Conservation (phyloP, 495 filamentous ascomycete genomes). For the Sordaria brevicollis region DNA sequence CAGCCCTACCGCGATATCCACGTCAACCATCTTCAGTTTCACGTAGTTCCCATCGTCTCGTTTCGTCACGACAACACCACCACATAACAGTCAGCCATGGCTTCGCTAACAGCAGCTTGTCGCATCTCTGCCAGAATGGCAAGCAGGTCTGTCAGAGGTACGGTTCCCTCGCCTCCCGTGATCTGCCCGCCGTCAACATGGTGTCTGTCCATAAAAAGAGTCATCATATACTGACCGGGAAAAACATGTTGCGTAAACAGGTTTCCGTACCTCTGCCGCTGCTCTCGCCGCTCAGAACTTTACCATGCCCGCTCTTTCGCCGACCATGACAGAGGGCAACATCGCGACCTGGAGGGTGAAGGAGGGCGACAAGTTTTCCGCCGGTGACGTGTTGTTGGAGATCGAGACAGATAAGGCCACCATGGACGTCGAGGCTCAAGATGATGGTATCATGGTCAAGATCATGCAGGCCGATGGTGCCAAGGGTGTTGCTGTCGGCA, state of each 20-base stretch:
- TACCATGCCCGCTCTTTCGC: constrained; percentile 78
- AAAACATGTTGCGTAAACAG: constrained; percentile 25
- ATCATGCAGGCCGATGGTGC: constrained; percentile 60
- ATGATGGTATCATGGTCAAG: constrained; percentile 70
- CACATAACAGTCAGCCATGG: constrained; percentile 28
- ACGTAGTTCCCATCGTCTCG: not conserved
- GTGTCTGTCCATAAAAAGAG: not conserved
- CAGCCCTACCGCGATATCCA: not conserved
- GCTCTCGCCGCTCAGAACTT: constrained; percentile 62
- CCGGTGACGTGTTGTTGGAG: constrained; percentile 73
- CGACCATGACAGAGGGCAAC: constrained; percentile 81
- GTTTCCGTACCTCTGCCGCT: constrained; percentile 49
- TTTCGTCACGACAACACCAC: not conserved
- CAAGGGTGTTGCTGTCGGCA: constrained; percentile 62
- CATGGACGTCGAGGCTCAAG: constrained; percentile 85
- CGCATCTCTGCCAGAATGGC: constrained; percentile 38
- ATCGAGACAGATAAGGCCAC: constrained; percentile 85
- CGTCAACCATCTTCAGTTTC: no score
- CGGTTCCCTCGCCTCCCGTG: constrained; percentile 8
- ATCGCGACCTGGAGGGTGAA: constrained; percentile 69
- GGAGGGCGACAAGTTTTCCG: constrained; percentile 64
- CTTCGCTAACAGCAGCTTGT: constrained; percentile 41
- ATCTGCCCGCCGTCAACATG: constrained; percentile 4
- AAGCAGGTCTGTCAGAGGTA: constrained; percentile 39
- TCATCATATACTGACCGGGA: not conserved